Base-by-base conservation (phyloP, 2,329 filamentous ascomycete species). In the Calonectria ilicicola region DNA sequence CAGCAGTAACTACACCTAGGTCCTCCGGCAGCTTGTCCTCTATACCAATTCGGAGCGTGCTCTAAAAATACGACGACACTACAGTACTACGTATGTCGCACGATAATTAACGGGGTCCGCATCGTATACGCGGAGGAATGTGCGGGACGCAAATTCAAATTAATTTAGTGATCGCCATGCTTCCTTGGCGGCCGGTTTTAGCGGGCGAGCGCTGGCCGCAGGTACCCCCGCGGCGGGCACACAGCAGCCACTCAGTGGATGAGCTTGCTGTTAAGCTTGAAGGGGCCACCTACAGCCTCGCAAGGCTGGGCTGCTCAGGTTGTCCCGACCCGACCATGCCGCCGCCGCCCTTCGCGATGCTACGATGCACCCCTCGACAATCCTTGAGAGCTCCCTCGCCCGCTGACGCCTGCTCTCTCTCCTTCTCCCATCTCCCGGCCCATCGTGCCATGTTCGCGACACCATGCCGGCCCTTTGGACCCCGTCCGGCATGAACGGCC, bases 401-500 rank as follows among this genome's bases (percentile, higher is more conserved):
- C 32, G 56, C 56, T 63, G 56, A 69, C 69, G n/a, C 46, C 14
- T n/a, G n/a, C 38, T 38, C 46, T 10, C 29, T 38, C 56, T 27
- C 46, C 6, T 21, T 38, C 56, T 17, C 40, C 53, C 26, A 21
- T 64, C 32, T 44, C 29, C 60, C 15, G 72, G 65, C 69, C 77
- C 75, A 49, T 46, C 72, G 76, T 77, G 77, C 75, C 77, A 79
- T 79, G 77, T 76, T 72, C 38, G 62, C 77, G 69, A 67, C 53
- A 58, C 70, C 60, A 80, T 80, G 78, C 75, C 76, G 68, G 72
- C 75, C 67, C 69, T 69, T 72, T 79, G 76, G 76, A 79, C 77
- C 65, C 78, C 78, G 49, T 76, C 77, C 69, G 70, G 78, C 77
- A 66, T 67, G 65, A 67, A 69, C 47, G 62, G 65, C 65, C 42